Base-by-base conservation (phyloP, 345 rosid species). In the Eutrema yunnanense region DNA sequence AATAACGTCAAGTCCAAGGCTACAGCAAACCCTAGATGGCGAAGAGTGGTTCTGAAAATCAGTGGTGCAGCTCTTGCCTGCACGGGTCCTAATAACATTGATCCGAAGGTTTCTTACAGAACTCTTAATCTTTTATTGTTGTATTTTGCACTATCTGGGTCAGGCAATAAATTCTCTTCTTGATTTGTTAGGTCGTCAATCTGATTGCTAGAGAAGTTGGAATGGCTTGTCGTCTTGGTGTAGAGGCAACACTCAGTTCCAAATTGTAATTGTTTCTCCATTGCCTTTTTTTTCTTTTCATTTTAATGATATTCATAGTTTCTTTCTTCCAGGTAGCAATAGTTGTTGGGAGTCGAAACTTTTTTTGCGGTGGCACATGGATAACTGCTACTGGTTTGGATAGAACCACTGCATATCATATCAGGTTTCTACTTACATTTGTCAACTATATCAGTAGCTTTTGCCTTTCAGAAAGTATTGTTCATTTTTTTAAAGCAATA, bases 291-390 rank as follows among this genome's bases (percentile, higher is more conserved):
- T n/a, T 37, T 22, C 26, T 22, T 48, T 40, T 69, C 51, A 12
- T 7, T 38, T 62, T 32, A 40, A 58, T 10, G 59, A 16, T n/a
- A 34, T 43, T 11, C 0, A 52, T 75, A 9, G 29, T 38, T 36
- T 56, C 41, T 62, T 38, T 78, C 56, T 72, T 79, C 6, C 73
- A 92, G 98, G 90, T 90, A 41, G 96, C 97, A 4, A 84, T 92
- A 73, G 96, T 90, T 67, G 90, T 93, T 81, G 98, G 98, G 61
- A 90, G 92, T 68, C 83, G 97, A 46, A 90, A 93, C 73, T 84
- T 90, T 68, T 90, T 93, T 67, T 87, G 93, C 72, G 86, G 97
- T 47, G 84, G 87, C 62, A 75, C 93, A 0, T 90, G 97, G 97
- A 84, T 93, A 22, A 79, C 88, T 56, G 87, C 93, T 41, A 87